Conservation (phyloP, 129 eudicot genomes). For the Lactuca sativa region DNA sequence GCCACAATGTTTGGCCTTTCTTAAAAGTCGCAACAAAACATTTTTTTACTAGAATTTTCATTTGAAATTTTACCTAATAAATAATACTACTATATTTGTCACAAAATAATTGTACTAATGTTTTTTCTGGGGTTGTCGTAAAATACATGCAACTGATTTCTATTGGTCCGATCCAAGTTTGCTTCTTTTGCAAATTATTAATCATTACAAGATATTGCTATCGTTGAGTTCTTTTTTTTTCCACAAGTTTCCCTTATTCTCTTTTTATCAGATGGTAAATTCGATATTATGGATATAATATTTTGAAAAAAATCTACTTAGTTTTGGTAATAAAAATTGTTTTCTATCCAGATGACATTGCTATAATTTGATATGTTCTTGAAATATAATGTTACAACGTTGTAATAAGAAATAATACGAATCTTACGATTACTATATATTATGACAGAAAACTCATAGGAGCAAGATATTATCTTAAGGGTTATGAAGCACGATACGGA, state of each 20-base stretch:
- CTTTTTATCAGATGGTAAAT: too few species aligned
- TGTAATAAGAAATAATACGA: neutral
- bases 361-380: too few species aligned
- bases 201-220: too few species aligned
- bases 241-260: too few species aligned
- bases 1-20: constrained; percentile 24
- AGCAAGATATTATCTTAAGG: constrained; percentile 82
- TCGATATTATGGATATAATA: neutral
- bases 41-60: neutral
- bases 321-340: neutral
- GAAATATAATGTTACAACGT: neutral
- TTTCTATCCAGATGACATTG: too few species aligned
- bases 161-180: too few species aligned
- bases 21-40: neutral
- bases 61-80: neutral
- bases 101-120: too few species aligned
- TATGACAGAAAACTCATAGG: constrained; percentile 81
- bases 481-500: constrained; percentile 67
- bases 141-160: too few species aligned
- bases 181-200: too few species aligned
- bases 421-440: constrained; percentile 19
- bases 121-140: too few species aligned
- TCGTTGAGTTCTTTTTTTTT: too few species aligned
- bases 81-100: too few species aligned
- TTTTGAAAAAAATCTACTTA: neutral